Conservation (phyloP, 768 basidiomycete species). For the Pleurotus cornucopiae region DNA sequence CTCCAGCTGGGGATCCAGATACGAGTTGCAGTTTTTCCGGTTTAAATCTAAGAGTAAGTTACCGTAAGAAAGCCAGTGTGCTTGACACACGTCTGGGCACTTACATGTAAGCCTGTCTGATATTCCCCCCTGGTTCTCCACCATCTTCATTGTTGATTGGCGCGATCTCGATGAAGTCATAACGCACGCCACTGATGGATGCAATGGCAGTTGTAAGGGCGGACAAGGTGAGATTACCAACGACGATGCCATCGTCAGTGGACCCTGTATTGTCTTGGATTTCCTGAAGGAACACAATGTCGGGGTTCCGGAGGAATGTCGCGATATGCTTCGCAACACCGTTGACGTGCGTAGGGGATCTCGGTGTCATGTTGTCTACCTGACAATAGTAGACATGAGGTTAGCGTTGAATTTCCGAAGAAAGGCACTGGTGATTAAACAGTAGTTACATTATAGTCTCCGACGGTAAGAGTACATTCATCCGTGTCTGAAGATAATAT, state of each 20-base stretch:
- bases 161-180: slow-evolving; percentile 44
- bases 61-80: background rate
- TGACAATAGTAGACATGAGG: slow-evolving; percentile 15
- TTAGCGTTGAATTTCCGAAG: background rate
- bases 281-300: slow-evolving; percentile 32
- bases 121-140: slow-evolving; percentile 60
- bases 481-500: slow-evolving; percentile 28
- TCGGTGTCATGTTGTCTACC: slow-evolving; percentile 56
- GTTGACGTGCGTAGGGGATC: slow-evolving; percentile 36
- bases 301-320: slow-evolving; percentile 42
- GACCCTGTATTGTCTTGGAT: background rate
- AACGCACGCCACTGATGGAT: slow-evolving; percentile 33
- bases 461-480: slow-evolving; percentile 43
- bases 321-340: slow-evolving; percentile 51
- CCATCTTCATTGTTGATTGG: slow-evolving; percentile 55
- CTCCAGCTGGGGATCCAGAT: slow-evolving; percentile 40
- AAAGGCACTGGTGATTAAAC: slow-evolving; percentile 3
- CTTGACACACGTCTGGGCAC: slow-evolving; percentile 10
- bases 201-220: slow-evolving; percentile 46
- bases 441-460: slow-evolving; percentile 52
- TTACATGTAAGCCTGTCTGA: slow-evolving; percentile 53
- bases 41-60: slow-evolving; percentile 29
- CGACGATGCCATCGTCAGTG: background rate
- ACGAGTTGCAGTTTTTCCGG: slow-evolving; percentile 46
- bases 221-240: background rate